Evolutionary conservation across 441 rosid genomes (phyloP), one percentile per base, ranked within the genome.

Genomic region (Populus hybrid): DNA sequence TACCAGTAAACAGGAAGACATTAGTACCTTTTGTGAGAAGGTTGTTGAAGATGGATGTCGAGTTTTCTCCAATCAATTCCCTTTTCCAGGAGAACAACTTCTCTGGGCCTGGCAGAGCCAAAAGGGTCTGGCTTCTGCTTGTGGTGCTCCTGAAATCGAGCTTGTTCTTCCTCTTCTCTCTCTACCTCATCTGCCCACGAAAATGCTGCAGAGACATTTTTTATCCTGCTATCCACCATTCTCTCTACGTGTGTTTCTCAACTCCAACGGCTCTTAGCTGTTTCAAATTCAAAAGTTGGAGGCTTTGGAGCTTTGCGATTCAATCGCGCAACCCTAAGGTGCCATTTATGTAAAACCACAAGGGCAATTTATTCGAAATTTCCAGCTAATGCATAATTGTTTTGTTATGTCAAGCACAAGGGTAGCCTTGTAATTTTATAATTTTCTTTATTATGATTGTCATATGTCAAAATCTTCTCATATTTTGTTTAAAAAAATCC

Each of bases 151-250:
- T 68, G 75, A 10, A 21, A 24, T 65, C 36, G 70, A 18, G 71
- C 81, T 40, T 61, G 78, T 70, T 45, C 77, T 40, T 21, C 75
- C 50, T 61, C 86, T 64, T 81, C 87, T 72, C 64, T 56, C 75
- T 79, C 87, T 1, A 79, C 84, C 71, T 82, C 86, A 71, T 76
- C 81, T 20, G 81, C 82, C 86, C 81, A 80, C 66, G 80, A 78
- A 64, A 71, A 73, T 35, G n/a, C 64, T 29, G 16, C 26, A 24
- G 68, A 21, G 2, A 68, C 73, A 50, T 53, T 0, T 33, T 61
- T 79, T 80, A 53, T 63, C 29, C 23, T 64, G 21, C 82, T 56
- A 64, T 72, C 69, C 45, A 18, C 59, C 82, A 76, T 80, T 64
- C 28, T 31, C 68, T 73, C 24, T 53, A 4, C 9, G 7, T 36